Base-by-base conservation (phyloP, 2,329 filamentous ascomycete genomes). In the Aspergillus sp. region DNA sequence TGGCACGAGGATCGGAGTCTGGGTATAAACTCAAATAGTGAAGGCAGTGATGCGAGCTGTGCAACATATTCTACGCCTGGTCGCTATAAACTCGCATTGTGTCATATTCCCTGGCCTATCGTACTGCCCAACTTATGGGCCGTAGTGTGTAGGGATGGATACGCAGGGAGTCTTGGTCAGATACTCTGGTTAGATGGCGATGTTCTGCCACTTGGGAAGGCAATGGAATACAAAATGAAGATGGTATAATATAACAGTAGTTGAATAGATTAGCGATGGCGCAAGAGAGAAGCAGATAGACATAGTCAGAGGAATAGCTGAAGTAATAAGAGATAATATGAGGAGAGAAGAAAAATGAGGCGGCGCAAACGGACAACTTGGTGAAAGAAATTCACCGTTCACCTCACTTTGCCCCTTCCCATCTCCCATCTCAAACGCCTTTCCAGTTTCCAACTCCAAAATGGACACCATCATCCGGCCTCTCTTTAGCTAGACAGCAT, bases 71-170 rank as follows among this genome's bases (percentile, higher is more conserved):
- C 44, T 51, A 57, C 37, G 37, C n/a, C 46, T 33, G 22, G 22
- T 22, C 44, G 34, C 40, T 20, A 44, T 47, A 4, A 41, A 20
- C 19, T 51, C 15, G 42, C 51, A 57, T 59, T 51, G 59, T 61
- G 57, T 59, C 33, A 61, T 57, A 19, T 34, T 48, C 37, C 37
- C 27, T 27, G 30, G 15, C 17, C 42, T 49, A 52, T 46, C 19
- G 22, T 40, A n/a, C 42, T 52, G 33, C 13, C 17, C 4, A n/a
- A 19, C 39, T 46, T 46, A 46, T 24, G 13, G 44, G 15, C 22
- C 5, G 17, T 22, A 8, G n/a, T 46, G 22, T 12, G 20, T 9
- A 50, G 24, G 5, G 15, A n/a, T 53, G 17, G 33, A 47, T 37
- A 51, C 22, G 30, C 58, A 49, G 34, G 42, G 54, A 44, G 40